These are phyloP conservation scores for Solanum chmielewskii DNA, from an alignment of 257 asterid genomes.

Conservation along the genomic window DNA sequence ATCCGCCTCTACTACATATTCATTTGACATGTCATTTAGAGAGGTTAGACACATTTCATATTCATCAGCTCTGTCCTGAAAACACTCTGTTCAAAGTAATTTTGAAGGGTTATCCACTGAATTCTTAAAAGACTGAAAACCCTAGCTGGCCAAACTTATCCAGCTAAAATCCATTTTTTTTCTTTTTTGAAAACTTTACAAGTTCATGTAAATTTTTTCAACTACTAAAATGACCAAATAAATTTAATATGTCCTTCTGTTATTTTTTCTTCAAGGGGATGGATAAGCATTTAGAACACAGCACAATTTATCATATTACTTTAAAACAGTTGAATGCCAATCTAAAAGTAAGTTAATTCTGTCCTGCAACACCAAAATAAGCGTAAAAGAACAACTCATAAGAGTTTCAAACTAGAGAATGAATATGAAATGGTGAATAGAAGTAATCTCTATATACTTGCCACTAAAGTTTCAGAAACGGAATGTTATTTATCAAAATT, in stretches of 20 bases:
- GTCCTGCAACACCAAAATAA: neutral
- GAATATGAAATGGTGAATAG: neutral
- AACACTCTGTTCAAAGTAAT: neutral
- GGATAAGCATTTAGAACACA: neutral
- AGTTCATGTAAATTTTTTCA: neutral
- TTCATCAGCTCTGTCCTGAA: neutral
- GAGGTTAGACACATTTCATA: neutral
- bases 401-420: neutral
- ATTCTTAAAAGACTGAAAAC: neutral
- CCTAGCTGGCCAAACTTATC: neutral
- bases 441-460: neutral
- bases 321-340: neutral
- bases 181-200: neutral
- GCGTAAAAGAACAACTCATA: neutral
- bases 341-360: neutral
- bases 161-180: neutral
- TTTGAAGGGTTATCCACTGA: neutral
- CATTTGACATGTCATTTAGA: neutral
- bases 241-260: neutral
- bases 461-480: neutral
- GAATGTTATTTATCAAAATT: constrained; percentile 16
- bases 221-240: neutral
- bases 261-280: neutral
- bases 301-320: neutral
- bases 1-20: neutral